phyloP scores from a whole-genome alignment of 345 rosid species.

The Cardiospermum halicacabum region DNA sequence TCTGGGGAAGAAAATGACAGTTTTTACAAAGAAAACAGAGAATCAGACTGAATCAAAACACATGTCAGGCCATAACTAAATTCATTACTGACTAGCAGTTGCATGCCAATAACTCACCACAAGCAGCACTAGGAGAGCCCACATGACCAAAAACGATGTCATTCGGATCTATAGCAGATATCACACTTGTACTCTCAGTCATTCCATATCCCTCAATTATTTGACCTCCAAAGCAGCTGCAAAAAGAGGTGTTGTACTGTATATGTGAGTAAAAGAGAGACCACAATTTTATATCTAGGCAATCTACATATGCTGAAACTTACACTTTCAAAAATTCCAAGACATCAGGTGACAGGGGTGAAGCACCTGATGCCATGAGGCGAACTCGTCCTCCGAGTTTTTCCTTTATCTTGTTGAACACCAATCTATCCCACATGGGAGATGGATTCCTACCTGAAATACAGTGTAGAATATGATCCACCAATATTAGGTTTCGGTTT shows the following conservation, averaged over 20 bases:
- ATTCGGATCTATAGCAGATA: constrained; percentile 49
- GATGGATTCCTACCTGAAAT: constrained; percentile 81
- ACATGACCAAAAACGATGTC: constrained; percentile 82
- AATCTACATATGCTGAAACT: constrained; percentile 24
- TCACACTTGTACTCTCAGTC: constrained; percentile 67
- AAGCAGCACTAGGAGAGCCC: constrained; percentile 92
- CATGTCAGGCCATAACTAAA: background rate
- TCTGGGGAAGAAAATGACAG: constrained; percentile 37
- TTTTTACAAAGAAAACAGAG: constrained; percentile 12
- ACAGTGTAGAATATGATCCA: constrained; percentile 7
- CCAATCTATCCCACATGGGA: constrained; percentile 96
- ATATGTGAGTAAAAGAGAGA: background rate
- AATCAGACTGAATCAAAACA: background rate
- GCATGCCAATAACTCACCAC: constrained; percentile 57
- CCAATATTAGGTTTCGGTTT: background rate
- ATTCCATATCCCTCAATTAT: constrained; percentile 72
- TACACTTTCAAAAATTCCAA: constrained; percentile 89
- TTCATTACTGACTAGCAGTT: background rate
- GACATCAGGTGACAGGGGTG: constrained; percentile 97
- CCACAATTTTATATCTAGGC: background rate
- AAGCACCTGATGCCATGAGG: constrained; percentile 77
- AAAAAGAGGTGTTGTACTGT: constrained; percentile 10
- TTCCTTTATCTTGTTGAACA: constrained; percentile 84
- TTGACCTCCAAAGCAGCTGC: constrained; percentile 81
- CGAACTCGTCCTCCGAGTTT: constrained; percentile 96